These are phyloP conservation scores for Globisporangium solare DNA, from an alignment of 352 stramenopile species.

Conservation along the genomic window DNA sequence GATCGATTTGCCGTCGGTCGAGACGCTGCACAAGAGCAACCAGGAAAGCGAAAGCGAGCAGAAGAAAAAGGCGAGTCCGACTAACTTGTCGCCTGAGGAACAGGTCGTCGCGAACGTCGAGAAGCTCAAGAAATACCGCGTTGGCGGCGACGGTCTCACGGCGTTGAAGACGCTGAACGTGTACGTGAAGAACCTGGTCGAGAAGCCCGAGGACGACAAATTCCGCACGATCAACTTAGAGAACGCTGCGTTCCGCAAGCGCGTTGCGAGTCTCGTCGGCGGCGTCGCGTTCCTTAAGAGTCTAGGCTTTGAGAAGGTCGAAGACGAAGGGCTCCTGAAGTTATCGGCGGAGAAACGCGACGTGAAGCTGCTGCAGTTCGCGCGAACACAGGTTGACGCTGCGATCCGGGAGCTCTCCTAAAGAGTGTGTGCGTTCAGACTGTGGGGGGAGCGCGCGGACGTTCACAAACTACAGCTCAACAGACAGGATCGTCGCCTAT, in stretches of 20 bases:
- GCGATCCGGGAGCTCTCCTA: slow-evolving; percentile 61
- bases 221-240: slow-evolving; percentile 90
- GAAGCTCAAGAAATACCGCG: slow-evolving; percentile 84
- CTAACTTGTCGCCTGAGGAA: slow-evolving; percentile 52
- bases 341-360: slow-evolving; percentile 60
- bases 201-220: slow-evolving; percentile 87
- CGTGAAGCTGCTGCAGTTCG: slow-evolving; percentile 56
- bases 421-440: not conserved
- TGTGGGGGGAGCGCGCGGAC: no score
- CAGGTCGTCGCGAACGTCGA: slow-evolving; percentile 68
- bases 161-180: slow-evolving; percentile 82
- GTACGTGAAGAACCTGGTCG: slow-evolving; percentile 85
- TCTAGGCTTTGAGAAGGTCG: slow-evolving; percentile 88
- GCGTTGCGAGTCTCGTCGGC: slow-evolving; percentile 79
- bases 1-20: slow-evolving; percentile 43
- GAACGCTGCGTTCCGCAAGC: slow-evolving; percentile 88
- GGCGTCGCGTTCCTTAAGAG: slow-evolving; percentile 82
- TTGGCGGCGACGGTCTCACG: slow-evolving; percentile 74
- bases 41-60: slow-evolving; percentile 16
- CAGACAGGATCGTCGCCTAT: no score
- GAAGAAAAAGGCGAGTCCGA: slow-evolving; percentile 37
- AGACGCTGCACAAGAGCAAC: slow-evolving; percentile 16
- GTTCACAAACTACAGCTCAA: no score
- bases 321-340: slow-evolving; percentile 56
- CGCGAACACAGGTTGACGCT: slow-evolving; percentile 44